These are phyloP conservation scores for Decorospora gaudefroyi DNA, from an alignment of 2,329 filamentous ascomycete species.

Conservation along the genomic window DNA sequence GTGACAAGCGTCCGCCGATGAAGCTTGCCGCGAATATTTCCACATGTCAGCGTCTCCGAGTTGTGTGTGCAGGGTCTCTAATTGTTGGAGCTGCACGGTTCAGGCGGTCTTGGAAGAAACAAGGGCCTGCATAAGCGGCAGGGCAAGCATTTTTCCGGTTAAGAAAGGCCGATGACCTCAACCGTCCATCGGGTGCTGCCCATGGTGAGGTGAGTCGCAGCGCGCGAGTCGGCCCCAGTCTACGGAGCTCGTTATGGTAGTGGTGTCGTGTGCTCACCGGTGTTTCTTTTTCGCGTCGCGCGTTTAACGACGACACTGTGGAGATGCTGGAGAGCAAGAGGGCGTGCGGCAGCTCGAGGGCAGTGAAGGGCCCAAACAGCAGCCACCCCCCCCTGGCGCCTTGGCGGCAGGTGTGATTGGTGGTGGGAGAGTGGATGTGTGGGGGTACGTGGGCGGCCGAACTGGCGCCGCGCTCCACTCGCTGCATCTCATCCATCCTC, in stretches of 20 bases:
- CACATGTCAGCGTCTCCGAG: neutral
- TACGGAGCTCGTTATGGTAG: conserved; percentile 1
- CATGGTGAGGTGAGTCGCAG: too few relatives aligned
- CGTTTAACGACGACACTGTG: conserved; percentile 19
- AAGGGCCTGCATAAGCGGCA: conserved; percentile 27
- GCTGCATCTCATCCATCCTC: conserved; percentile 21
- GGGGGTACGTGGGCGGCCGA: conserved; percentile 32
- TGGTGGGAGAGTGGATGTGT: conserved; percentile 13
- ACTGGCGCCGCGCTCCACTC: conserved; percentile 12
- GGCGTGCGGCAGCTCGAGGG: conserved; percentile 8
- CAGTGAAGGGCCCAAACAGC: conserved; percentile 11
- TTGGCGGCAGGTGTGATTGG: conserved; percentile 21
- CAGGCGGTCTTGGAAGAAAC: conserved; percentile 24
- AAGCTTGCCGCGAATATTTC: neutral
- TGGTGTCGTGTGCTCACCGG: conserved; percentile 16
- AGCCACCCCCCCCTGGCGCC: too few relatives aligned
- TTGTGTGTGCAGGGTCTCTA: conserved; percentile 16
- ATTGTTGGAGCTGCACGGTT: conserved; percentile 31
- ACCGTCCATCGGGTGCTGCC: conserved; percentile 1
- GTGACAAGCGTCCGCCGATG: too few relatives aligned
- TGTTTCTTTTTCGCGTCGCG: conserved; percentile 13
- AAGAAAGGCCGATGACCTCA: conserved; percentile 9
- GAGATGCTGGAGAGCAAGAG: too few relatives aligned
- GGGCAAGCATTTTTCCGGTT: conserved; percentile 21
- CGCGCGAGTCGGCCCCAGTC: too few relatives aligned